phyloP scores from a whole-genome alignment of 345 rosid genomes.

The Moricandia moricandioides region DNA sequence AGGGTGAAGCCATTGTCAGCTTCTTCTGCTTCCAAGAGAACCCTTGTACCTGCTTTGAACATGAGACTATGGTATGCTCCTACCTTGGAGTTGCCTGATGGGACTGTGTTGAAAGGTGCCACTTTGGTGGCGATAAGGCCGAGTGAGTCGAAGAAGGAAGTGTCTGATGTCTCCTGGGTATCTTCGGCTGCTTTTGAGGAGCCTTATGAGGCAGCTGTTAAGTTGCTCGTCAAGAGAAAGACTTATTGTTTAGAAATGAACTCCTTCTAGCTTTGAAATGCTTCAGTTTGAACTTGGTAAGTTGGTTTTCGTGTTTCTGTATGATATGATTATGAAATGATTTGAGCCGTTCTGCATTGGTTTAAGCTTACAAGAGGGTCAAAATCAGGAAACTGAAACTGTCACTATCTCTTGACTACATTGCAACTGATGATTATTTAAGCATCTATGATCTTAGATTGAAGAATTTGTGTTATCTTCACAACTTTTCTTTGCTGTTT shows the following conservation, averaged over 20 bases:
- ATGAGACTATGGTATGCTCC: conserved; percentile 99
- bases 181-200: conserved; percentile 69
- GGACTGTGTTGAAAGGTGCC: conserved; percentile 81
- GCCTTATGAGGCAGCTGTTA: conserved; percentile 80
- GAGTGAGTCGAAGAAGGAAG: conserved; percentile 69
- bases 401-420: not conserved
- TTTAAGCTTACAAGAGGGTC: not conserved
- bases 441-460: conserved; percentile 3
- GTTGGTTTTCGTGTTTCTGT: not conserved
- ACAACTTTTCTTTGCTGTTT: not conserved
- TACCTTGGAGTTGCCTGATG: conserved; percentile 70
- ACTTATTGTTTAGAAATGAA: conserved; percentile 99
- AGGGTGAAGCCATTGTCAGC: conserved; percentile 88
- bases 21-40: conserved; percentile 95
- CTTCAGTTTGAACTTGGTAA: conserved; percentile 30
- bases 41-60: conserved; percentile 84
- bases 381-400: not conserved
- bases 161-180: conserved; percentile 70
- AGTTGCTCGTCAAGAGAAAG: conserved; percentile 84
- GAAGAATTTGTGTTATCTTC: not conserved
- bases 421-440: conserved; percentile 2
- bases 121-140: conserved; percentile 94
- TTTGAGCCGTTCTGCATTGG: not conserved
- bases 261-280: conserved; percentile 56
- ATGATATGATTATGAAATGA: not conserved